These are phyloP conservation scores for Ogataea henricii DNA, from an alignment of 805 yeast genomes.

Conservation along the genomic window DNA sequence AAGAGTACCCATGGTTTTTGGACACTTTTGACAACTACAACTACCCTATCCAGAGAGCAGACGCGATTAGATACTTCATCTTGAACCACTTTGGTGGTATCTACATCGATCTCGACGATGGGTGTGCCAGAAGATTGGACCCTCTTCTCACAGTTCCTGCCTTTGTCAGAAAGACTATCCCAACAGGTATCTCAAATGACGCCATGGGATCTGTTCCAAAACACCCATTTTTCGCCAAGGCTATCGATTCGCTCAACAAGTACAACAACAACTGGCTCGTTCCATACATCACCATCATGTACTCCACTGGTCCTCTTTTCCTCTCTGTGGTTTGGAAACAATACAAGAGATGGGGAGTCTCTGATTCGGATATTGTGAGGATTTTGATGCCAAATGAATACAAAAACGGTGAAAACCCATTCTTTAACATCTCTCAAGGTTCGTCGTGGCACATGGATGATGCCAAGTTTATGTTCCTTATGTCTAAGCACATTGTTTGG, in stretches of 20 bases:
- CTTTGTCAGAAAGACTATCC: conserved; percentile 81
- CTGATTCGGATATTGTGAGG: conserved; percentile 64
- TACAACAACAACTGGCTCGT: conserved; percentile 77
- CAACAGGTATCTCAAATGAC: conserved; percentile 91
- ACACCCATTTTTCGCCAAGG: conserved; percentile 82
- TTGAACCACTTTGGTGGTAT: conserved; percentile 84
- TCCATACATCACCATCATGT: conserved; percentile 91
- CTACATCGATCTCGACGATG: conserved; percentile 89
- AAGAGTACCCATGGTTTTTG: conserved; percentile 85
- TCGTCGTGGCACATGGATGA: conserved; percentile 93
- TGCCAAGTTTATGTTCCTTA: conserved; percentile 71
- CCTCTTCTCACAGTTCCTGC: conserved; percentile 82
- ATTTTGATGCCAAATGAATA: conserved; percentile 74
- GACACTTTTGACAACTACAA: conserved; percentile 74
- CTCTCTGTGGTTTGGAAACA: conserved; percentile 85
- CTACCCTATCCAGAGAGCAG: conserved; percentile 87
- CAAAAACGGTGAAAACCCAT: conserved; percentile 59
- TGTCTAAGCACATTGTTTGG: conserved; percentile 73
- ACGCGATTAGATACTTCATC: conserved; percentile 85
- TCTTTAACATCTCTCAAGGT: conserved; percentile 76
- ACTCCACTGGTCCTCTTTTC: conserved; percentile 88
- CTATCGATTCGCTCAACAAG: conserved; percentile 59
- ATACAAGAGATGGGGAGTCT: conserved; percentile 77
- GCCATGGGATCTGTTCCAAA: conserved; percentile 87
- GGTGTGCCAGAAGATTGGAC: conserved; percentile 76